A percentile compares a stretch with the other conserved stretches of the same genome.
phyloP scores from a whole-genome alignment of 306 rosid species.

The Cicer judaicum region DNA sequence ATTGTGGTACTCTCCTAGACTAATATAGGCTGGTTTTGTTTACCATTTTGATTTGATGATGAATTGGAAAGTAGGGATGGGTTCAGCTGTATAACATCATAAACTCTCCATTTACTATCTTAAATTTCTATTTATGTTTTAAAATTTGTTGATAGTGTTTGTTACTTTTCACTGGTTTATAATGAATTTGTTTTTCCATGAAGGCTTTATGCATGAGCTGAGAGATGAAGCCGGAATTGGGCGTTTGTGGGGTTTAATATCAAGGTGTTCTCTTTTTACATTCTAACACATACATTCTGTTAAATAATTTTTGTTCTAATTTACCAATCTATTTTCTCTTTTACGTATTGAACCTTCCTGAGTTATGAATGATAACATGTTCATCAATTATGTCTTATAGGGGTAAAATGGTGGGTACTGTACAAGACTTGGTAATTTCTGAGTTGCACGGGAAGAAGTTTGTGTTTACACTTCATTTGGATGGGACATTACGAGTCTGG shows the following conservation, averaged over 20 bases:
- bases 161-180: conserved; percentile 26
- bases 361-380: conserved; percentile 25
- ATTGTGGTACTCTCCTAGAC: background rate
- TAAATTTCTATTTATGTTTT: conserved; percentile 28
- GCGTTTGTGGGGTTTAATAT: conserved; percentile 87
- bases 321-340: conserved; percentile 22
- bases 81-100: conserved; percentile 37
- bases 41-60: conserved; percentile 29
- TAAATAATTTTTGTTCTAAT: conserved; percentile 7
- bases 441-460: conserved; percentile 65
- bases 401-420: conserved; percentile 74
- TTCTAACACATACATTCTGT: conserved; percentile 1
- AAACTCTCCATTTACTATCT: conserved; percentile 18
- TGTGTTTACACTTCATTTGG: conserved; percentile 83
- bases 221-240: conserved; percentile 85
- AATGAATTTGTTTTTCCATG: conserved; percentile 37
- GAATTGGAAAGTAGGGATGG: conserved; percentile 6
- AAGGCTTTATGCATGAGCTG: conserved; percentile 76
- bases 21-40: conserved; percentile 33
- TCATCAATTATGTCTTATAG: conserved; percentile 56
- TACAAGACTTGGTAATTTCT: conserved; percentile 74
- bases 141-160: conserved; percentile 9
- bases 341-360: conserved; percentile 22
- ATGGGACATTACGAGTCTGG: conserved; percentile 84
- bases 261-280: conserved; percentile 60